These are phyloP conservation scores for Apophysomyces ossiformis DNA, from an alignment of 371 early-diverging fungal genomes.

Conservation along the genomic window DNA sequence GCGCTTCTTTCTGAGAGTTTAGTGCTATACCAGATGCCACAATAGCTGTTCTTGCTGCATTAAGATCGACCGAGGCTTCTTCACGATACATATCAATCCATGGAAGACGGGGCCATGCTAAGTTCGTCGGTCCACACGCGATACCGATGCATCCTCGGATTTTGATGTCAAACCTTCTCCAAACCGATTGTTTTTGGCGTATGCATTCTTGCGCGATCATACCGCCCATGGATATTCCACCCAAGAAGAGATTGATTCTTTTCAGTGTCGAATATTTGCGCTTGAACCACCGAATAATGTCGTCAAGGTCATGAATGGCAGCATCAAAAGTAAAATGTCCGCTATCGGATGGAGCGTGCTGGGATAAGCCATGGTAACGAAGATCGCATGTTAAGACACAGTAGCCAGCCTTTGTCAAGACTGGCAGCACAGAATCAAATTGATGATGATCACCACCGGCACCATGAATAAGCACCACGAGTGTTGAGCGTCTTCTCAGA, in stretches of 20 bases:
- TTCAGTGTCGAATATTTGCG: slow-evolving; percentile 7
- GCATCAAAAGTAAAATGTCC: slow-evolving; percentile 18
- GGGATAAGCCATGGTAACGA: slow-evolving; percentile 41
- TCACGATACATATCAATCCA: slow-evolving; percentile 37
- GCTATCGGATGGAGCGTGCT: slow-evolving; percentile 5
- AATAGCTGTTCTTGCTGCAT: slow-evolving; percentile 24
- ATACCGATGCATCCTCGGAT: slow-evolving; percentile 32
- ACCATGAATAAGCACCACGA: slow-evolving; percentile 40
- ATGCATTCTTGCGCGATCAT: slow-evolving; percentile 32
- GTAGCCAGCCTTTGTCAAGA: slow-evolving; percentile 24
- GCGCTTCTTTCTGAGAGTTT: slow-evolving; percentile 19
- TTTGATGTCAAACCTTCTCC: slow-evolving; percentile 8
- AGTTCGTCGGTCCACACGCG: slow-evolving; percentile 28
- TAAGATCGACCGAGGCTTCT: slow-evolving; percentile 20
- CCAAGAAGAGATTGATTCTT: slow-evolving; percentile 23
- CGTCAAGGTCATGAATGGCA: slow-evolving; percentile 27
- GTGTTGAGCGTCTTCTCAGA: not conserved
- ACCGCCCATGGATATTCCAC: slow-evolving; percentile 51
- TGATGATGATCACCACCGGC: slow-evolving; percentile 44
- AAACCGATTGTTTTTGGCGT: not conserved
- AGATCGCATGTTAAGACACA: slow-evolving; percentile 38
- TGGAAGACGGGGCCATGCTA: slow-evolving; percentile 24
- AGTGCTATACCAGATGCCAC: slow-evolving; percentile 18
- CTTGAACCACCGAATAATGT: slow-evolving; percentile 22
- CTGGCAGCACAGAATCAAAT: slow-evolving; percentile 24